Conservation (phyloP, 2,329 filamentous ascomycete species). For the Aspergillus phoenicis region DNA sequence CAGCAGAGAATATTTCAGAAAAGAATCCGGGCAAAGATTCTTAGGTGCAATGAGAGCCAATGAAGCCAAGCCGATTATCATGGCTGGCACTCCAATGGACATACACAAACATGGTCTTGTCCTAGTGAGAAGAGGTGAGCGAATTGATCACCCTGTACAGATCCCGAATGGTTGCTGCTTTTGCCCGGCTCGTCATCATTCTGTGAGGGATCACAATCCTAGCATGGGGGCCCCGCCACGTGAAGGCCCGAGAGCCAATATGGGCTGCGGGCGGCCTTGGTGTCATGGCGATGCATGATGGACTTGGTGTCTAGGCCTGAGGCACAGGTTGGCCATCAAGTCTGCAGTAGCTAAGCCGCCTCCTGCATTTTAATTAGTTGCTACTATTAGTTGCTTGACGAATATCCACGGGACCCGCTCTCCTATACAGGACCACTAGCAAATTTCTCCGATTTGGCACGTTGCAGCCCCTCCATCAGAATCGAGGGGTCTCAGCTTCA, state of each 20-base stretch:
- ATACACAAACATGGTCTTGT: not conserved
- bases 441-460: not conserved
- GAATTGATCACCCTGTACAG: not conserved
- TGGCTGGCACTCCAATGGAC: no score
- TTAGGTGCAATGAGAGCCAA: no score
- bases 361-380: constrained; percentile 4
- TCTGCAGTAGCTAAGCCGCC: constrained; percentile 6
- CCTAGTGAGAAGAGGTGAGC: not conserved
- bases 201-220: constrained; percentile 6
- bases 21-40: no score
- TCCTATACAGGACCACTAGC: not conserved
- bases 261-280: not conserved
- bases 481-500: not conserved
- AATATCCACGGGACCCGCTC: not conserved
- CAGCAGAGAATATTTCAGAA: no score
- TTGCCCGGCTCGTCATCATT: not conserved
- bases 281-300: constrained; percentile 4
- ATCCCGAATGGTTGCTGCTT: not conserved
- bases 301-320: not conserved
- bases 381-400: not conserved
- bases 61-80: no score
- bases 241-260: constrained; percentile 3
- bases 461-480: not conserved
- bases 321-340: not conserved
- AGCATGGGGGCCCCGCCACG: constrained; percentile 6